phyloP scores from a whole-genome alignment of 768 basidiomycete species.

The Cystofilobasidium bisporidii region DNA sequence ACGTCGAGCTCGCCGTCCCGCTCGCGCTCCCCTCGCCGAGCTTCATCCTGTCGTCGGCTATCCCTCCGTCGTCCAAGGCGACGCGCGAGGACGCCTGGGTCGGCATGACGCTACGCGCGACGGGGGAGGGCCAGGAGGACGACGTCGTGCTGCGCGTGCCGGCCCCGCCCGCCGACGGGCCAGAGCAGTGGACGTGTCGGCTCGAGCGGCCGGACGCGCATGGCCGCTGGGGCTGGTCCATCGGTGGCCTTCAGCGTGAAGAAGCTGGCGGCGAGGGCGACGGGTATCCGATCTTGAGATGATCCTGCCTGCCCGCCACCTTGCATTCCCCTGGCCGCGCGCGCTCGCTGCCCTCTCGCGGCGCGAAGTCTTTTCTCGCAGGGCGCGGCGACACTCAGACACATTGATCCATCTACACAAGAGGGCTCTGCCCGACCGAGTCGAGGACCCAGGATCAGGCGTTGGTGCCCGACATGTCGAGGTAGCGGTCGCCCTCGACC shows the following conservation, averaged over 20 bases:
- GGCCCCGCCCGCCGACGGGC: neutral
- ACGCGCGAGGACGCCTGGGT: neutral
- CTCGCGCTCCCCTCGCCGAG: neutral
- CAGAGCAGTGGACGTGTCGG: neutral
- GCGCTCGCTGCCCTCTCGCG: no score
- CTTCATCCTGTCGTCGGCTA: neutral
- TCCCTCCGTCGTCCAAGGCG: neutral
- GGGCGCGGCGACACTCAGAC: no score
- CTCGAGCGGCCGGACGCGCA: neutral
- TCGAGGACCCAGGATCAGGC: no score
- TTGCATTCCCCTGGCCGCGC: no score
- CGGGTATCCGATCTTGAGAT: neutral
- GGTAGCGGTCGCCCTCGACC: neutral
- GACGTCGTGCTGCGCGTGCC: neutral
- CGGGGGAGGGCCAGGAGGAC: neutral
- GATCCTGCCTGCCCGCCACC: neutral
- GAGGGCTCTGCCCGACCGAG: no score
- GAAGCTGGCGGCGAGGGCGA: slow-evolving; percentile 2
- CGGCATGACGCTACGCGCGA: neutral
- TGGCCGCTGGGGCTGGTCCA: neutral
- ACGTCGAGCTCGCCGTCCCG: neutral
- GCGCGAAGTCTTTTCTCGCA: no score
- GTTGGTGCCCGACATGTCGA: neutral
- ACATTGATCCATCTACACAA: no score
- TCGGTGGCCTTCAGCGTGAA: neutral